phyloP scores from a whole-genome alignment of 345 rosid species.

The Eucalyptus marginata region DNA sequence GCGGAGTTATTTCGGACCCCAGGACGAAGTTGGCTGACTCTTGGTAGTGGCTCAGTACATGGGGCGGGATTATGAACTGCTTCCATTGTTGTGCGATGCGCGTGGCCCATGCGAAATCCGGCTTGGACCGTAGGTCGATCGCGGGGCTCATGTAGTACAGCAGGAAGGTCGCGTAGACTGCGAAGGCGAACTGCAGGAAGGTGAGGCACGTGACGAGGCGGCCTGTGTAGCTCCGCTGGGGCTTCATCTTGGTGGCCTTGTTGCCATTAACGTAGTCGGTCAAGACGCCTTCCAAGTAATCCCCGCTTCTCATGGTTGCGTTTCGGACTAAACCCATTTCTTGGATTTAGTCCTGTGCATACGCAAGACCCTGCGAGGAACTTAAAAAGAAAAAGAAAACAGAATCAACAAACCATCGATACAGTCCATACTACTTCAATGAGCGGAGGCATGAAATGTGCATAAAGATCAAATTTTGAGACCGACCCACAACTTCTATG shows the following conservation, averaged over 20 bases:
- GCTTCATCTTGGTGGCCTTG: conserved; percentile 19
- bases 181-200: conserved; percentile 74
- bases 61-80: conserved; percentile 58
- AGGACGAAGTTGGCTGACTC: conserved; percentile 29
- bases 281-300: conserved; percentile 65
- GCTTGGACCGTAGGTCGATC: conserved; percentile 60
- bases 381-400: background rate
- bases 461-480: background rate
- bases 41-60: conserved; percentile 47
- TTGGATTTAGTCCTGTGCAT: background rate
- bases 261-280: conserved; percentile 29
- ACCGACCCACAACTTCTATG: background rate
- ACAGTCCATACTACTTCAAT: background rate
- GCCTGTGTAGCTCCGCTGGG: conserved; percentile 12
- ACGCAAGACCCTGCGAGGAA: conserved; percentile 7
- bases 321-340: conserved; percentile 59
- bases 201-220: conserved; percentile 66
- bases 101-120: conserved; percentile 90
- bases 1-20: conserved; percentile 13
- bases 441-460: background rate
- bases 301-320: conserved; percentile 48
- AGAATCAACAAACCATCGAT: background rate
- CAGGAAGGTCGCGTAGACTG: conserved; percentile 81
- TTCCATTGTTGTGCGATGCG: conserved; percentile 68
- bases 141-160: conserved; percentile 88